These are phyloP conservation scores for Fraxinus americana DNA, from an alignment of 257 asterid genomes.

Conservation along the genomic window DNA sequence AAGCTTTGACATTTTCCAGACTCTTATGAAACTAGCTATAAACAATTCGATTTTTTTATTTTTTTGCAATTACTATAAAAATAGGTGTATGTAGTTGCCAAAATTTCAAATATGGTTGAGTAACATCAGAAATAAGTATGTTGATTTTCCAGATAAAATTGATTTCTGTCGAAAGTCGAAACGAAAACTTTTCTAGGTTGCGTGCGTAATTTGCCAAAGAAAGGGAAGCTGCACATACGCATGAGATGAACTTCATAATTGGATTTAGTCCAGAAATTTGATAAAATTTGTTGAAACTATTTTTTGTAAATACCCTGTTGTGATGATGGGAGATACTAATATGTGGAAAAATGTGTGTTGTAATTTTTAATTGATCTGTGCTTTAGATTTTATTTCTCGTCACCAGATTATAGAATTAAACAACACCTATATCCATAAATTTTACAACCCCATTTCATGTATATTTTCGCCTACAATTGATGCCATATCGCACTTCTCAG, in stretches of 20 bases:
- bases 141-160: neutral
- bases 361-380: neutral
- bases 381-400: slow-evolving; percentile 2
- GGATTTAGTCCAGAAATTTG: neutral
- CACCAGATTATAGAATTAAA: slow-evolving; percentile 2
- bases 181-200: neutral
- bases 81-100: neutral
- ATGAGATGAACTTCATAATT: neutral
- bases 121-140: neutral
- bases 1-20: neutral
- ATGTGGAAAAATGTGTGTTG: neutral
- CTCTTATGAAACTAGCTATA: slow-evolving; percentile 3
- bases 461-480: neutral
- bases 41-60: neutral
- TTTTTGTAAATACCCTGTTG: slow-evolving; percentile 13
- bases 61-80: neutral
- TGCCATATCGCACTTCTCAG: slow-evolving; percentile 19
- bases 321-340: slow-evolving; percentile 15
- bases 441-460: slow-evolving; percentile 16
- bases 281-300: neutral
- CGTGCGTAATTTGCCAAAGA: neutral
- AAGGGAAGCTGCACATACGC: neutral
- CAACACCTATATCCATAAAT: slow-evolving; percentile 5
- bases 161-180: neutral
- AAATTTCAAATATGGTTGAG: neutral